phyloP scores from a whole-genome alignment of 768 basidiomycete genomes.

The Bullera alba region DNA sequence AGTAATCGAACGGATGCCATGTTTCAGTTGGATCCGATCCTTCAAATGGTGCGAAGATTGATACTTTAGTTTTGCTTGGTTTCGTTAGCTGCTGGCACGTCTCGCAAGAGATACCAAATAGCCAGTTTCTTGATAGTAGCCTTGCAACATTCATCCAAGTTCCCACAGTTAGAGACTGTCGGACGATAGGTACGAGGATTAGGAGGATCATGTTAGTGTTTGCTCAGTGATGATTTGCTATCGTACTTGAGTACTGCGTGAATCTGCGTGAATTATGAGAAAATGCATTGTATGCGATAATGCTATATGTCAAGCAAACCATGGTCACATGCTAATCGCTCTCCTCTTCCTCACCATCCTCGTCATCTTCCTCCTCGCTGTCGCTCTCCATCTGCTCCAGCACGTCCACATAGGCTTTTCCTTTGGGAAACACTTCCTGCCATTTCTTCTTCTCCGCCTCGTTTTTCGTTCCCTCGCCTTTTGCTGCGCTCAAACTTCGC shows the following conservation, averaged over 20 bases:
- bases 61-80: constrained; percentile 23
- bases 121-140: constrained; percentile 45
- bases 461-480: constrained; percentile 63
- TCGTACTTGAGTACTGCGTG: too few relatives aligned
- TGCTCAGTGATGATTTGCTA: too few relatives aligned
- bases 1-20: too few relatives aligned
- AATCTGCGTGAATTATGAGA: too few relatives aligned
- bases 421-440: constrained; percentile 30
- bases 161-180: too few relatives aligned
- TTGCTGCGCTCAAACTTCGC: constrained; percentile 54
- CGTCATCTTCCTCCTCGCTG: constrained; percentile 43
- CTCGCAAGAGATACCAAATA: constrained; percentile 16
- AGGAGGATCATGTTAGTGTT: too few relatives aligned
- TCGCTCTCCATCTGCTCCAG: constrained; percentile 39
- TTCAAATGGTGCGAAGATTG: too few relatives aligned
- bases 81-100: constrained; percentile 41
- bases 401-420: constrained; percentile 35
- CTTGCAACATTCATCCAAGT: constrained; percentile 44
- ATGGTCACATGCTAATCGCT: constrained; percentile 2
- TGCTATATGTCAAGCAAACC: not conserved
- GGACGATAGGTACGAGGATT: too few relatives aligned
- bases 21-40: too few relatives aligned
- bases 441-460: constrained; percentile 51
- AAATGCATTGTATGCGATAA: not conserved
- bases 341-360: constrained; percentile 40